Conservation (phyloP, 192 early-diverging fungal species). For the Backusella mclennaniae region DNA sequence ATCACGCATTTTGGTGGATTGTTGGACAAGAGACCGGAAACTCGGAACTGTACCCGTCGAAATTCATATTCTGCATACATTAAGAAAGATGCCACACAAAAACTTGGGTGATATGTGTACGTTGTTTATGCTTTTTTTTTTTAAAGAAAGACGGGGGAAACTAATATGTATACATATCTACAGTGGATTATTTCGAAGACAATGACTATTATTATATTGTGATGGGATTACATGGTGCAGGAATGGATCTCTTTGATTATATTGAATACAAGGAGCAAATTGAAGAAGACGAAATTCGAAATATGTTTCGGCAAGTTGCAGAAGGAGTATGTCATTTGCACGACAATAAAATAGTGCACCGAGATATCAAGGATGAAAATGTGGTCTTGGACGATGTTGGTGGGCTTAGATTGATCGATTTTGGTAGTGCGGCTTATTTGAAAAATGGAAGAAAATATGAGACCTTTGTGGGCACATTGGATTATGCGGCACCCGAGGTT, state of each 20-base stretch:
- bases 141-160: background rate
- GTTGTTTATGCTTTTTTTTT: background rate
- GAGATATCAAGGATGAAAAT: conserved; percentile 92
- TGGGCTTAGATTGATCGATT: conserved; percentile 78
- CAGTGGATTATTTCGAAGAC: conserved; percentile 76
- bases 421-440: conserved; percentile 70
- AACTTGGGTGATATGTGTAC: conserved; percentile 56
- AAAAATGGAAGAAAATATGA: conserved; percentile 57
- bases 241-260: conserved; percentile 69
- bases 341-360: conserved; percentile 65
- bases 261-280: conserved; percentile 61
- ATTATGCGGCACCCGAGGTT: conserved; percentile 77
- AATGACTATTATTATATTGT: conserved; percentile 68
- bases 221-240: conserved; percentile 57
- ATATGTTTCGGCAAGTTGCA: conserved; percentile 58
- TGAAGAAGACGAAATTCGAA: conserved; percentile 51
- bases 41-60: conserved; percentile 75
- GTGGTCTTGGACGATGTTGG: conserved; percentile 64
- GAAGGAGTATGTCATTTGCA: conserved; percentile 61
- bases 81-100: conserved; percentile 51
- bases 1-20: conserved; percentile 59
- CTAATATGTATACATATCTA: background rate
- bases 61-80: conserved; percentile 68
- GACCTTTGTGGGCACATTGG: conserved; percentile 71
- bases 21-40: conserved; percentile 66